Percentiles rank a stretch among this genome's conserved stretches.
Conservation (phyloP, 148 eudicot species). For the Rhododendron simsii region DNA sequence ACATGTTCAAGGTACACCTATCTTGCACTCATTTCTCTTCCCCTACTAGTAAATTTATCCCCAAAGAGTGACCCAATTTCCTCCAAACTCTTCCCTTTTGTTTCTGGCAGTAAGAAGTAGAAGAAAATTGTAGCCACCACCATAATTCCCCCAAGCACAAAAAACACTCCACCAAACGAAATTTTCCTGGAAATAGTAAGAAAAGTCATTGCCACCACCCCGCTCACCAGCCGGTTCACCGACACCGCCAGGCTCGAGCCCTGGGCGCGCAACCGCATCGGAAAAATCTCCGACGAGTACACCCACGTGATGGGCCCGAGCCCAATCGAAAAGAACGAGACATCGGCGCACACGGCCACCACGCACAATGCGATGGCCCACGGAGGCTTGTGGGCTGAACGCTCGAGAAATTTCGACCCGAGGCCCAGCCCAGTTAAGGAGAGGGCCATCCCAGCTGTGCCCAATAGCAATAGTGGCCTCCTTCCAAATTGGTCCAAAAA, state of each 20-base stretch:
- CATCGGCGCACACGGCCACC: slow-evolving; percentile 70
- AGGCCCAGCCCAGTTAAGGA: slow-evolving; percentile 54
- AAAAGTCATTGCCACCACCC: slow-evolving; percentile 76
- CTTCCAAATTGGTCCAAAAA: slow-evolving; percentile 74
- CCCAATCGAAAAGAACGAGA: slow-evolving; percentile 87
- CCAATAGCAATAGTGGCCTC: slow-evolving; percentile 68
- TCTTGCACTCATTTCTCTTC: slow-evolving; percentile 15
- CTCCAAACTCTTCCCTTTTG: slow-evolving; percentile 78
- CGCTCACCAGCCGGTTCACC: slow-evolving; percentile 81
- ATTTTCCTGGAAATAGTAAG: slow-evolving; percentile 38
- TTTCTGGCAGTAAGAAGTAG: slow-evolving; percentile 75
- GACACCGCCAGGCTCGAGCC: slow-evolving; percentile 76
- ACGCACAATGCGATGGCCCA: slow-evolving; percentile 79
- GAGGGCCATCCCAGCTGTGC: slow-evolving; percentile 61
- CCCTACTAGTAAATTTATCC: slow-evolving; percentile 27
- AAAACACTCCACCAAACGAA: slow-evolving; percentile 60
- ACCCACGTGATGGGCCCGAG: slow-evolving; percentile 98
- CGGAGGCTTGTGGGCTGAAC: slow-evolving; percentile 39
- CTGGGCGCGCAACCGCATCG: slow-evolving; percentile 73
- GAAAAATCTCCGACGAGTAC: slow-evolving; percentile 92
- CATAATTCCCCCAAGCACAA: slow-evolving; percentile 64
- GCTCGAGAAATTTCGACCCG: slow-evolving; percentile 61
- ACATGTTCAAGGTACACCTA: neutral
- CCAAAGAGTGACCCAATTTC: slow-evolving; percentile 53
- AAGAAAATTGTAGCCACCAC: slow-evolving; percentile 48